These are phyloP conservation scores for Isabelozyma gotoi DNA, from an alignment of 805 yeast genomes.

Conservation along the genomic window DNA sequence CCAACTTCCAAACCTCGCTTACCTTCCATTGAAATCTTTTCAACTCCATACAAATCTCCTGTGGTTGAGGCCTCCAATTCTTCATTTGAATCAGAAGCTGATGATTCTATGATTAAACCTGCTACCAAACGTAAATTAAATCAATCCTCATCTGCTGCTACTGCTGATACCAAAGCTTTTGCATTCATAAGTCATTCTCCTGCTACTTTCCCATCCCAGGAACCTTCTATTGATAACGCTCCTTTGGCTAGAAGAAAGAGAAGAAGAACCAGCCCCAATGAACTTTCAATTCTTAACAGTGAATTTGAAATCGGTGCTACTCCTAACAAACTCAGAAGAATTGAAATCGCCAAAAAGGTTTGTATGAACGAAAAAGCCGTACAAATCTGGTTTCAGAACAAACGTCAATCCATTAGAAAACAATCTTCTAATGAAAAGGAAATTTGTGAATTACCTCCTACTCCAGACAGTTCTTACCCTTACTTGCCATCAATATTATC, in stretches of 20 bases:
- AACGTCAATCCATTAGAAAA: slow-evolving; percentile 77
- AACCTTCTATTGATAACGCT: slow-evolving; percentile 85
- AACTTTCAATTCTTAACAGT: slow-evolving; percentile 73
- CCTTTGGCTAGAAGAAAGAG: slow-evolving; percentile 91
- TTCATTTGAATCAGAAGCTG: slow-evolving; percentile 3
- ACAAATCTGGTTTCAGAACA: slow-evolving; percentile 98
- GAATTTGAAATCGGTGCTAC: slow-evolving; percentile 78
- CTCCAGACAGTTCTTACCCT: slow-evolving; percentile 18
- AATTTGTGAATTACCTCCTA: slow-evolving; percentile 44
- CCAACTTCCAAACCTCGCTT: slow-evolving; percentile 13
- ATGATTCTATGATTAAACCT: slow-evolving; percentile 4
- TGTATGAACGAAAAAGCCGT: slow-evolving; percentile 97
- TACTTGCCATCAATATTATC: not conserved
- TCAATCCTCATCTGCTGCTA: not conserved
- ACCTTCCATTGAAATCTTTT: slow-evolving; percentile 25
- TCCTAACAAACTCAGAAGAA: slow-evolving; percentile 75
- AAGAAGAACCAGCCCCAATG: slow-evolving; percentile 90
- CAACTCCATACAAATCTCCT: slow-evolving; percentile 13
- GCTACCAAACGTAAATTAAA: not conserved
- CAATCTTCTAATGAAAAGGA: slow-evolving; percentile 36
- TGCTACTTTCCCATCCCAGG: slow-evolving; percentile 78
- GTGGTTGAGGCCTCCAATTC: slow-evolving; percentile 6
- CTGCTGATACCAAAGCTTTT: slow-evolving; percentile 40
- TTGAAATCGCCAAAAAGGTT: slow-evolving; percentile 75
- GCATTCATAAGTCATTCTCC: slow-evolving; percentile 95